Evolutionary conservation across 1,139 yeast species (phyloP).

Genomic region (Saccharomycopsis hybrid): DNA sequence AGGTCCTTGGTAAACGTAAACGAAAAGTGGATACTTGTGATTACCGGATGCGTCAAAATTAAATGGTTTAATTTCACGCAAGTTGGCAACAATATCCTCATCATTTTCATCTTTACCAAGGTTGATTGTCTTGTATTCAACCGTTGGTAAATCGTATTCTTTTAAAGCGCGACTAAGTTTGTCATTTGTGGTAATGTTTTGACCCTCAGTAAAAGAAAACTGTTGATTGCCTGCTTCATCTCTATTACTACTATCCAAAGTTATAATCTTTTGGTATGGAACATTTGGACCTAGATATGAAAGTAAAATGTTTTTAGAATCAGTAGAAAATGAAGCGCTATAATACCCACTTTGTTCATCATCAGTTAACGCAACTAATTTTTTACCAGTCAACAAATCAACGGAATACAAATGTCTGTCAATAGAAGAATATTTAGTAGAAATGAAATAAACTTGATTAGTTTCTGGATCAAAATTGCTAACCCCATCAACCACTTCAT

Average conservation of each 20-base stretch:
- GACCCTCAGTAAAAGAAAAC: slow-evolving; percentile 22
- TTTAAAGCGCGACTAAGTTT: slow-evolving; percentile 35
- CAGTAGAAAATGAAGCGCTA: slow-evolving; percentile 60
- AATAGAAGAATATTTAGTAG: slow-evolving; percentile 54
- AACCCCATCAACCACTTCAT: slow-evolving; percentile 68
- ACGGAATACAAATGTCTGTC: slow-evolving; percentile 59
- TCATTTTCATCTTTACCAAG: slow-evolving; percentile 41
- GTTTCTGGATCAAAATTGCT: slow-evolving; percentile 51
- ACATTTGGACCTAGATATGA: slow-evolving; percentile 59
- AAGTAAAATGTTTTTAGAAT: slow-evolving; percentile 54
- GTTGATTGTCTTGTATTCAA: slow-evolving; percentile 40
- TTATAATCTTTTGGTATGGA: slow-evolving; percentile 61
- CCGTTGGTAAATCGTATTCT: slow-evolving; percentile 44
- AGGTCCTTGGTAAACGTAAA: slow-evolving; percentile 79
- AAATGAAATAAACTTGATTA: slow-evolving; percentile 57
- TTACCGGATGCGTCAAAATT: slow-evolving; percentile 43
- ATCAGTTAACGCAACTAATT: slow-evolving; percentile 47
- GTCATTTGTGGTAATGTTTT: slow-evolving; percentile 36
- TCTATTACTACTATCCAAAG: slow-evolving; percentile 31
- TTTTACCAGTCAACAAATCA: slow-evolving; percentile 35
- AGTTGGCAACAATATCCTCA: slow-evolving; percentile 41
- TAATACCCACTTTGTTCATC: slow-evolving; percentile 58
- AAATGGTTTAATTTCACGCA: slow-evolving; percentile 59
- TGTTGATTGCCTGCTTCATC: slow-evolving; percentile 9
- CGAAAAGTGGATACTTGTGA: slow-evolving; percentile 67